phyloP scores from a whole-genome alignment of 495 filamentous ascomycete genomes.

The Rusavskia elegans region DNA sequence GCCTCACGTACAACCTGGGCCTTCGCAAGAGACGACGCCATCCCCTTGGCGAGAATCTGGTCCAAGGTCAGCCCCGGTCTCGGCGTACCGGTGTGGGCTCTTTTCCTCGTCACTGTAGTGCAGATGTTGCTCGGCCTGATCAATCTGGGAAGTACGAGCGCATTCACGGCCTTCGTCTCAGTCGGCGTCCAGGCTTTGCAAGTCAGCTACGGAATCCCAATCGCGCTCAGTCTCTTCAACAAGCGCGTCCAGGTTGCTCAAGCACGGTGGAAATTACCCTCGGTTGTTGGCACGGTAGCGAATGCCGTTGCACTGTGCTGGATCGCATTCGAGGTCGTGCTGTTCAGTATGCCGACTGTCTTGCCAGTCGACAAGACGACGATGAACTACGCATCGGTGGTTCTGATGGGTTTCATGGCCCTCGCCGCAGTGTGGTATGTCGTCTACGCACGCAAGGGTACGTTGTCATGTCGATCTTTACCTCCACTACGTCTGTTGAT shows the following conservation, averaged over 20 bases:
- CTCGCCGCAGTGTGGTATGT: constrained; percentile 28
- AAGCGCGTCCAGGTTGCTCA: constrained; percentile 32
- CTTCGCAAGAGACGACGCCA: constrained; percentile 38
- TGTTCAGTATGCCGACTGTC: constrained; percentile 37
- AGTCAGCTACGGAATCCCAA: constrained; percentile 41
- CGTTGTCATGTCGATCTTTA: constrained; percentile 5
- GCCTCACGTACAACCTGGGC: constrained; percentile 45
- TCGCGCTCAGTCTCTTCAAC: constrained; percentile 35
- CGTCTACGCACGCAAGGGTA: constrained; percentile 29
- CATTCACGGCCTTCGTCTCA: constrained; percentile 49
- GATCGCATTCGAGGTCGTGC: constrained; percentile 42
- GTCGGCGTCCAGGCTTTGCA: constrained; percentile 46
- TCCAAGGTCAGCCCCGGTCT: constrained; percentile 16
- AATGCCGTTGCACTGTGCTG: constrained; percentile 43
- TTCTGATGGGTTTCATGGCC: constrained; percentile 39
- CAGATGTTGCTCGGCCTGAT: constrained; percentile 35
- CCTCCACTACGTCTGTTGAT: too few species aligned
- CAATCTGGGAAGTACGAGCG: constrained; percentile 41
- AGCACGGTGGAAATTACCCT: constrained; percentile 39
- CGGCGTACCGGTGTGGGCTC: constrained; percentile 22
- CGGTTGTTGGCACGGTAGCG: constrained; percentile 34
- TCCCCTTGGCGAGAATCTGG: constrained; percentile 22
- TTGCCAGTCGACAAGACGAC: constrained; percentile 28
- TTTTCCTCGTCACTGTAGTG: constrained; percentile 18
- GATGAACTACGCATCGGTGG: constrained; percentile 50